A percentile compares a stretch with the other conserved stretches of the same genome.
These are phyloP conservation scores for Chiua virens DNA, from an alignment of 768 basidiomycete species.

Conservation along the genomic window DNA sequence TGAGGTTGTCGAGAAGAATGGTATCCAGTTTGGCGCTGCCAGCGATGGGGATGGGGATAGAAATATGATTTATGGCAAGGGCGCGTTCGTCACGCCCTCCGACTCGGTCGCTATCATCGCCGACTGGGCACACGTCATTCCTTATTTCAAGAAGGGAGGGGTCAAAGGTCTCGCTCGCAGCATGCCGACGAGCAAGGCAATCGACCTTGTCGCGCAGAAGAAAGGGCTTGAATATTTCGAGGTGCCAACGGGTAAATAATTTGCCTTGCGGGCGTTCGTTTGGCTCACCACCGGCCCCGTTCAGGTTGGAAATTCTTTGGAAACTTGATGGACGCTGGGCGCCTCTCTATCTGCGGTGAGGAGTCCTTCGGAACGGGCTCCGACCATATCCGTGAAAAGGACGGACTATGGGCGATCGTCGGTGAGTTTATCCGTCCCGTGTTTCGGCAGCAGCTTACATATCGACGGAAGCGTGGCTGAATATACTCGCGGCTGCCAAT, in stretches of 20 bases:
- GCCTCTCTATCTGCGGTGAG: conserved; percentile 97
- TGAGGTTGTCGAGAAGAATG: conserved; percentile 81
- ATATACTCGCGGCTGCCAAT: conserved; percentile 92
- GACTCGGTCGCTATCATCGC: conserved; percentile 99
- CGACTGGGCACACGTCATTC: conserved; percentile 90
- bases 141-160: conserved; percentile 86
- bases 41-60: conserved; percentile 97
- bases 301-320: conserved; percentile 99
- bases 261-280: neutral
- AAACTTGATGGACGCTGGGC: conserved; percentile 98
- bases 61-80: conserved; percentile 99
- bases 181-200: conserved; percentile 97
- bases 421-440: conserved; percentile 49
- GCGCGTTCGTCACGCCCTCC: conserved; percentile 96
- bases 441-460: conserved; percentile 6
- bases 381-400: conserved; percentile 99
- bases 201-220: conserved; percentile 93
- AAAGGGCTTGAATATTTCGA: conserved; percentile 93
- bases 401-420: conserved; percentile 96
- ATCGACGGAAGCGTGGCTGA: conserved; percentile 78
- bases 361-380: conserved; percentile 99
- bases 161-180: conserved; percentile 94
- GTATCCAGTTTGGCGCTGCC: conserved; percentile 92
- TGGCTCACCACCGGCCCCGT: neutral
- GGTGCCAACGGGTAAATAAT: conserved; percentile 82